A percentile compares a stretch with the other conserved stretches of the same genome.
phyloP scores from a whole-genome alignment of 192 early-diverging fungal species.

The Coemansia sp. region DNA sequence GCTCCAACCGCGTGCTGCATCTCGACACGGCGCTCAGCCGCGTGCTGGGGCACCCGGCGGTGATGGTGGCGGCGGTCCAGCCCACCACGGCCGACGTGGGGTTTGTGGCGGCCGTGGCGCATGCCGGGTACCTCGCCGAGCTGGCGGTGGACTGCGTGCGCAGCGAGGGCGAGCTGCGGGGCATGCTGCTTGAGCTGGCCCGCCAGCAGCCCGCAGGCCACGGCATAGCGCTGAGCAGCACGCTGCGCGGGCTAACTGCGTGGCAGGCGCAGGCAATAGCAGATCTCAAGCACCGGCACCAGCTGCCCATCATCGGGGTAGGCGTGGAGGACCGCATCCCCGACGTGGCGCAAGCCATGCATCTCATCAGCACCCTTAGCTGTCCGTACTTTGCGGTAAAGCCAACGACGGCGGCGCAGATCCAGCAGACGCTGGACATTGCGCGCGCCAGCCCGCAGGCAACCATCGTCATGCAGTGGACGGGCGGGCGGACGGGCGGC shows the following conservation, averaged over 20 bases:
- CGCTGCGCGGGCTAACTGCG: conserved; percentile 68
- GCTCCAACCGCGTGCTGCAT: conserved; percentile 62
- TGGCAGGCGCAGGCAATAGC: conserved; percentile 76
- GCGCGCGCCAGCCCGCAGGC: conserved; percentile 71
- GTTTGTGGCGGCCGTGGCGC: conserved; percentile 83
- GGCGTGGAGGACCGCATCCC: conserved; percentile 78
- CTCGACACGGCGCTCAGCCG: conserved; percentile 81
- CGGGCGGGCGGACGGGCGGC: conserved; percentile 90
- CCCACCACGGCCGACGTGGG: conserved; percentile 72
- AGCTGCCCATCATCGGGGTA: conserved; percentile 83
- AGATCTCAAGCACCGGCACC: conserved; percentile 71
- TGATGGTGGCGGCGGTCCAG: conserved; percentile 88
- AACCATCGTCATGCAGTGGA: conserved; percentile 89
- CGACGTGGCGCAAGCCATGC: conserved; percentile 67
- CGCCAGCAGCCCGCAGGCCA: conserved; percentile 68
- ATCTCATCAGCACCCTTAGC: conserved; percentile 63
- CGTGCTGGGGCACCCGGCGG: conserved; percentile 77
- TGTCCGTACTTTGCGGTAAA: conserved; percentile 78
- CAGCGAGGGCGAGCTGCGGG: conserved; percentile 65
- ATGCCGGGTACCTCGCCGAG: conserved; percentile 90
- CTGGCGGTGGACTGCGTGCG: conserved; percentile 79
- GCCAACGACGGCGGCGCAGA: conserved; percentile 71
- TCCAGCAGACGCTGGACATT: conserved; percentile 73
- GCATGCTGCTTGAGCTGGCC: conserved; percentile 71
- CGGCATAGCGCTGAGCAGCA: conserved; percentile 81